Evolutionary conservation across 169 alveolate genomes (phyloP), one percentile per base, ranked within the genome.

Genomic region (Plasmodium malariae): DNA sequence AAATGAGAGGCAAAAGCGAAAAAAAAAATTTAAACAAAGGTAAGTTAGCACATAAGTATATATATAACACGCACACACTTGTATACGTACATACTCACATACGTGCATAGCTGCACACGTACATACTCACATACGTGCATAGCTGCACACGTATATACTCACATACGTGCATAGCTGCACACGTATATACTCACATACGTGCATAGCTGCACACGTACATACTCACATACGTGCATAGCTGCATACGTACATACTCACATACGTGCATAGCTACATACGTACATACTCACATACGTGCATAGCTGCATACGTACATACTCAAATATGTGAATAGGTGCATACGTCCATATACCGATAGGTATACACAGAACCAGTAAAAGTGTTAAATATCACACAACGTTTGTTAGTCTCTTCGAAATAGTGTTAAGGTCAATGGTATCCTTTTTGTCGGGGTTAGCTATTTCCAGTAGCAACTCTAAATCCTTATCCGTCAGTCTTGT

Each of bases 401-500:
- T 19, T 0, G 74, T 11, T 7, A 76, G 54, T 48, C 19, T 76
- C 54, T 76, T 60, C 19, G 88, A 76, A 34, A 76, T 43, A 32
- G 88, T 60, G 21, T 76, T 62, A 34, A 76, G 72, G 26, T 76
- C 60, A 17, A 76, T n/a, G 40, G 76, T 76, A 4, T 60, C 65
- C 62, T 76, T 63, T 9, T 76, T 76, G 9, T 76, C 74, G 21
- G 88, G 88, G 28, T 76, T 76, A 3, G 88, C 26, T 45, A 76
- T 76, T 32, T 76, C 34, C 32, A 76, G 34, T 19, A 76, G 54
- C 1, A 76, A 26, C 1, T 76, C 54, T 12, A 76, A 36, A 43
- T 76, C 88, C 19, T 63, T 76, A 14, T 76, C 88, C 14, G 88
- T 59, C 54, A 76, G 37, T 60, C 76, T 76, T 14, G 88, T 76